Evolutionary conservation across 2,329 filamentous ascomycete genomes (phyloP), one percentile per base, ranked within the genome.

Genomic region (Sporothrix pallida): DNA sequence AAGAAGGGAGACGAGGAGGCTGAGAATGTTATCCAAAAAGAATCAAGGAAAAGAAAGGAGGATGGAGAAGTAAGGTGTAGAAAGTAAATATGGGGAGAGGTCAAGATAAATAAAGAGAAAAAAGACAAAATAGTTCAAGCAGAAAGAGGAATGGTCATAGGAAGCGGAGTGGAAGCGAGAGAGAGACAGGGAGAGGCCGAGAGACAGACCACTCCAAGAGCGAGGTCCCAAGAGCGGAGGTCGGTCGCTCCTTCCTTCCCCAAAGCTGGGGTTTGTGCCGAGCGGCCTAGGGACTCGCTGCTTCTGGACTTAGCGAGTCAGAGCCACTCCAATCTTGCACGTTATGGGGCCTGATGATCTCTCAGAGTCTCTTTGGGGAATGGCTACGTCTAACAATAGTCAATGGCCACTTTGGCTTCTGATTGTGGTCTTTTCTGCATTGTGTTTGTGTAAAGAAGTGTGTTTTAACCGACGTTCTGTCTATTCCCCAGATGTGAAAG

Each of bases 381-480:
- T 26, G 23, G 26, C 15, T 23, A 31, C 26, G 50, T 37, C 31
- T 37, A 37, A 37, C 31, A 37, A 56, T 9, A n/a, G 6, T 26
- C 2, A 48, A 37, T 42, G 1, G 65, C 12, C 23, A n/a, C 13
- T 37, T 37, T 42, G 15, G 67, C 67, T 44, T 54, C 50, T 70
- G 67, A 42, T 70, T 23, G 6, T 17, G 17, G 2, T n/a, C n/a
- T 8, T 20, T 9, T 26, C 26, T 44, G 17, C 10, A 56, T 20
- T 26, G 13, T 15, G 10, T n/a, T 52, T 6, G 44, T 37, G 1
- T 56, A 23, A 15, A 31, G 13, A 42, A 17, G 31, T 54, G 48
- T 23, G 52, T 46, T 70, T 58, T 70, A 70, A 52, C 68, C 68
- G 68, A 70, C 68, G 52, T 42, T 42, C 31, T 62, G 20, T 26